Base-by-base conservation (phyloP, 1,139 yeast genomes). In the Candida sojae region DNA sequence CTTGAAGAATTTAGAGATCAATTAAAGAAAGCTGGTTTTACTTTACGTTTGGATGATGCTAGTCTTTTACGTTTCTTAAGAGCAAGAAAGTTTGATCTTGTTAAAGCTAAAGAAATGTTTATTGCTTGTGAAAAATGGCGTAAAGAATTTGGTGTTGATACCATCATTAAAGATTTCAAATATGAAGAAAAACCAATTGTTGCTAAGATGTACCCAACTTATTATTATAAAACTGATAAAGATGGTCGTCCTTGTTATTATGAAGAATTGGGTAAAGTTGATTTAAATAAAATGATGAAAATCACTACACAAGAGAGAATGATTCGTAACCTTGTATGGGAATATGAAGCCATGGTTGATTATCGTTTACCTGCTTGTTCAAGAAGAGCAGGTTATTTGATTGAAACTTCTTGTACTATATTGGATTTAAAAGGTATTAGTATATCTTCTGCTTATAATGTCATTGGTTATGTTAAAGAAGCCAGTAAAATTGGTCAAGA, bases 311-410 rank as follows among this genome's bases (percentile, higher is more conserved):
- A 91, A 69, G 98, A 93, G 59, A 86, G 98, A 66, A 92, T 93
- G 99, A 78, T 93, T 67, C 86, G 87, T 72, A 93, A 93, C 70
- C 79, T 93, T 63, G 97, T 91, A 47, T 92, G 97, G 96, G 99
- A 93, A 72, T 93, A 93, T 70, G 99, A 93, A 75, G 81, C 96
- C 46, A 91, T 93, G 69, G 83, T 85, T 52, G 79, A 75, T 56
- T 84, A 80, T 71, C 83, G 99, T 69, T 78, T 93, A 60, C 97
- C 99, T 39, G 98, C 99, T 23, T 89, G 96, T 63, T 90, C 97
- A 23, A 88, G 99, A 70, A 79, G 83, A 68, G 78, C 78, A 42
- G 93, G 91, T 32, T 70, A 75, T 57, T 77, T 93, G 57, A 84
- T 93, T 49, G 99, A 93, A 75, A 93, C 99, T 21, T 89, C 97